phyloP scores from a whole-genome alignment of 495 filamentous ascomycete species.

The Neurospora intermedia region DNA sequence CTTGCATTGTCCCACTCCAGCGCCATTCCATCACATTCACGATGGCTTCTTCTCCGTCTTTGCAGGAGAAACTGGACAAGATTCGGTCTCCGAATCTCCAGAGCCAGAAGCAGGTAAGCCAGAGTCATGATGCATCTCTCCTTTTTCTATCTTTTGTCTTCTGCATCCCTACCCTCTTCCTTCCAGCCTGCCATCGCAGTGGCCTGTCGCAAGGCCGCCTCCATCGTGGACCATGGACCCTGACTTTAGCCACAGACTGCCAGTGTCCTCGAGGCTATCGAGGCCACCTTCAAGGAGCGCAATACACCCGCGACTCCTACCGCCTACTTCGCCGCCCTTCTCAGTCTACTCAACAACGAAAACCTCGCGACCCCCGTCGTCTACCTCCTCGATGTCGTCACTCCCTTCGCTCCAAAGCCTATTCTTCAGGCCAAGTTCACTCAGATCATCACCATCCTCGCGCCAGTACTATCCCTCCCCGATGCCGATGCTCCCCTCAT shows the following conservation, averaged over 20 bases:
- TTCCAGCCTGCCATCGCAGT: not conserved
- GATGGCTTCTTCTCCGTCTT: conserved; percentile 46
- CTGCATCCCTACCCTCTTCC: not conserved
- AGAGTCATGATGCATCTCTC: not conserved
- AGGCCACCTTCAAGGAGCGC: conserved; percentile 82
- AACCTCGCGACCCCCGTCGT: conserved; percentile 80
- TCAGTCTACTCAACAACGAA: conserved; percentile 81
- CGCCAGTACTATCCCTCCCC: conserved; percentile 63
- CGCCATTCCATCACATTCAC: conserved; percentile 13
- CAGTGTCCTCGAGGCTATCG: conserved; percentile 79
- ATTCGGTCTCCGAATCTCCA: conserved; percentile 94
- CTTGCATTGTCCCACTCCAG: conserved; percentile 12
- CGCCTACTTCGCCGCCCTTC: conserved; percentile 91
- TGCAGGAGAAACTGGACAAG: conserved; percentile 87
- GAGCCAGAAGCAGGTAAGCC: conserved; percentile 78
- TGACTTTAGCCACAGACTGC: conserved; percentile 49
- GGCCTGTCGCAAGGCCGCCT: conserved; percentile 2
- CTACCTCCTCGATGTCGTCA: conserved; percentile 88
- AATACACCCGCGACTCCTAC: conserved; percentile 73
- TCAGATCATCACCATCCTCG: conserved; percentile 79
- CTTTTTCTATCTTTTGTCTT: not conserved
- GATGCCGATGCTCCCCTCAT: conserved; percentile 85
- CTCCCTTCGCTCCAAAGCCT: conserved; percentile 68
- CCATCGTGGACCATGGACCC: not conserved
- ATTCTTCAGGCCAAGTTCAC: conserved; percentile 87